Evolutionary conservation across 495 filamentous ascomycete genomes (phyloP).

Genomic region (Delitschia confertaspora): DNA sequence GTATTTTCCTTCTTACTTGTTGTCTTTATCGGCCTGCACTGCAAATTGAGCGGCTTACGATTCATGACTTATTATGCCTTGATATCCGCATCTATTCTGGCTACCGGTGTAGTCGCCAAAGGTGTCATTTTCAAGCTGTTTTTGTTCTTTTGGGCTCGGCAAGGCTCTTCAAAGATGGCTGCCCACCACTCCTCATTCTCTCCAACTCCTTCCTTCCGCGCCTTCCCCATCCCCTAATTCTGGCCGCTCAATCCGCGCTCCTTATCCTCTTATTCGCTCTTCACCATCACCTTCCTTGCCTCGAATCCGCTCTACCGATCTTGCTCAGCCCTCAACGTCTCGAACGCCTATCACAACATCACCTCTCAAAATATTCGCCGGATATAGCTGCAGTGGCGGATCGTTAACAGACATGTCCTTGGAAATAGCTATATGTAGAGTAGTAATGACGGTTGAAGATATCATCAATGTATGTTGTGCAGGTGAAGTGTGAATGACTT

Average conservation of each 20-base stretch:
- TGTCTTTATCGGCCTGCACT: conserved; percentile 17
- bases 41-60: conserved; percentile 31
- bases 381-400: conserved; percentile 18
- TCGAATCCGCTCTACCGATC: background rate
- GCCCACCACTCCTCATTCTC: conserved; percentile 5
- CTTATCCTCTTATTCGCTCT: background rate
- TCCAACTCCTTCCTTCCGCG: background rate
- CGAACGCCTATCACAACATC: too few species aligned
- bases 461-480: too few species aligned
- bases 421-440: conserved; percentile 14
- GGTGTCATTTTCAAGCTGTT: conserved; percentile 7
- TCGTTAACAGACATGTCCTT: conserved; percentile 13
- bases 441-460: too few species aligned
- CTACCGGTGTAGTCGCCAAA: conserved; percentile 12
- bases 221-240: conserved; percentile 2
- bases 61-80: conserved; percentile 30
- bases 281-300: background rate
- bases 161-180: background rate
- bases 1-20: conserved; percentile 16
- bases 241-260: background rate
- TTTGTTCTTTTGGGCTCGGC: background rate
- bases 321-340: too few species aligned
- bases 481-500: too few species aligned
- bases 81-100: conserved; percentile 25
- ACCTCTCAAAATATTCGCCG: background rate